phyloP scores from a whole-genome alignment of 495 filamentous ascomycete genomes.

The Trichocladium uniseriatum region DNA sequence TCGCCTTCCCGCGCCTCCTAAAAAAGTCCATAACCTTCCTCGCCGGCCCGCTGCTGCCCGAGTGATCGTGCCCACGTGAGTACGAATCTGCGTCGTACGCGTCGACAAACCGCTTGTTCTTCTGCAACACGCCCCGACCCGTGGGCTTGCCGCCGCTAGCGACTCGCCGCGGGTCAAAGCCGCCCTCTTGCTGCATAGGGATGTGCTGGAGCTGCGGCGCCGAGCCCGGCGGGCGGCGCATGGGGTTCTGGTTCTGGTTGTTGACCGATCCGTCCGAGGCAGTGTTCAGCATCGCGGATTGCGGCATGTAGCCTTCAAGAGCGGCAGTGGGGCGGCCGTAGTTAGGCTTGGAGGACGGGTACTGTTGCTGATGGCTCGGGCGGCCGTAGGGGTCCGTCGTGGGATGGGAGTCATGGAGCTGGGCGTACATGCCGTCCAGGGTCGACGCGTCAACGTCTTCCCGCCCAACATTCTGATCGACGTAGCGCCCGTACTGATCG shows the following conservation, averaged over 20 bases:
- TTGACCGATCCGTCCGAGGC: constrained; percentile 7
- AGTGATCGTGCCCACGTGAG: constrained; percentile 50
- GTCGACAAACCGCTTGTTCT: constrained; percentile 79
- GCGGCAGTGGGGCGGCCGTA: constrained; percentile 5
- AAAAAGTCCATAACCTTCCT: constrained; percentile 98
- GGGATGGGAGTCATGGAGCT: constrained; percentile 24
- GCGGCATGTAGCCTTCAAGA: constrained; percentile 2
- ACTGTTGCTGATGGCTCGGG: constrained; percentile 12
- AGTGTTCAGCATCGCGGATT: neutral
- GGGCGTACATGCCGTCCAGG: constrained; percentile 36
- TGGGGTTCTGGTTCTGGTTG: neutral
- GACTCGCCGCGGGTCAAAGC: constrained; percentile 18
- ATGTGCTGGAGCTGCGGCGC: constrained; percentile 27
- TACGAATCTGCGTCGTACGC: constrained; percentile 75
- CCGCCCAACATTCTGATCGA: constrained; percentile 23
- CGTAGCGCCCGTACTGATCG: constrained; percentile 33
- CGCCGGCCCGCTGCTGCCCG: constrained; percentile 75
- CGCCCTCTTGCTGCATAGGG: constrained; percentile 17
- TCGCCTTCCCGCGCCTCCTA: constrained; percentile 69
- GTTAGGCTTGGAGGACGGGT: constrained; percentile 17
- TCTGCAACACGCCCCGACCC: constrained; percentile 58
- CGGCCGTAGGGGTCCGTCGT: constrained; percentile 15
- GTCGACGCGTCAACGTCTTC: constrained; percentile 24
- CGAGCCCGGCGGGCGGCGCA: constrained; percentile 15
- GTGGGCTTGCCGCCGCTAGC: constrained; percentile 12